phyloP scores from a whole-genome alignment of 2,329 filamentous ascomycete species.

The Hymenoscyphus linearis region DNA sequence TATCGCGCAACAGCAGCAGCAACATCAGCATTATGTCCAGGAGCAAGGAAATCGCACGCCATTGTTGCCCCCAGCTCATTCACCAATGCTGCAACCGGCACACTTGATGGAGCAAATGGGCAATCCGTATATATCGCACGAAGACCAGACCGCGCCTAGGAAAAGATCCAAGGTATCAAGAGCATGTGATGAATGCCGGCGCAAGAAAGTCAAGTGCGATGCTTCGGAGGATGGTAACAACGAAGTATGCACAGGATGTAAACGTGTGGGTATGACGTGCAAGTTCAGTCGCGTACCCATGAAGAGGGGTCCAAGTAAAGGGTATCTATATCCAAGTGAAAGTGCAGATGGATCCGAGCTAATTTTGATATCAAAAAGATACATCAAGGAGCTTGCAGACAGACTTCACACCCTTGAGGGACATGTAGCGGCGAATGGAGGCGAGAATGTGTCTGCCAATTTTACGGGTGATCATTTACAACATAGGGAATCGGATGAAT shows the following conservation, averaged over 20 bases:
- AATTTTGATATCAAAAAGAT: conserved; percentile 42
- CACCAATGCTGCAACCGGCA: conserved; percentile 19
- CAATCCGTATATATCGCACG: conserved; percentile 39
- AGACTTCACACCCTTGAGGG: conserved; percentile 77
- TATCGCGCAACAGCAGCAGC: conserved; percentile 32
- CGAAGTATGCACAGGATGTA: conserved; percentile 75
- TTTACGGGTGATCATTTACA: conserved; percentile 33
- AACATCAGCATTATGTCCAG: conserved; percentile 32
- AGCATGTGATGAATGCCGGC: conserved; percentile 82
- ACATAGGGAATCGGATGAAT: conserved; percentile 44
- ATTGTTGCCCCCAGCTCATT: conserved; percentile 21
- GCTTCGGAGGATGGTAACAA: conserved; percentile 68
- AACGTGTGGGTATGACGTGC: conserved; percentile 68
- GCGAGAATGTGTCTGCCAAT: conserved; percentile 37
- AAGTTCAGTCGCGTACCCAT: conserved; percentile 83
- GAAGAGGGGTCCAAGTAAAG: conserved; percentile 86
- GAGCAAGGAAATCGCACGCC: conserved; percentile 24
- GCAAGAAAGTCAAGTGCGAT: conserved; percentile 89
- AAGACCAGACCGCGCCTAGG: conserved; percentile 49
- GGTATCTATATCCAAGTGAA: conserved; percentile 43
- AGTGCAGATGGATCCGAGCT: neutral
- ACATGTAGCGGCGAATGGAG: conserved; percentile 52
- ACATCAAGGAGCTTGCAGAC: conserved; percentile 88
- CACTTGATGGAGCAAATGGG: conserved; percentile 34
- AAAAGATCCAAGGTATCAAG: conserved; percentile 84